Evolutionary conservation across 305 asterid genomes (phyloP), one percentile per base, ranked within the genome.

Genomic region (Fraxinus sp.): DNA sequence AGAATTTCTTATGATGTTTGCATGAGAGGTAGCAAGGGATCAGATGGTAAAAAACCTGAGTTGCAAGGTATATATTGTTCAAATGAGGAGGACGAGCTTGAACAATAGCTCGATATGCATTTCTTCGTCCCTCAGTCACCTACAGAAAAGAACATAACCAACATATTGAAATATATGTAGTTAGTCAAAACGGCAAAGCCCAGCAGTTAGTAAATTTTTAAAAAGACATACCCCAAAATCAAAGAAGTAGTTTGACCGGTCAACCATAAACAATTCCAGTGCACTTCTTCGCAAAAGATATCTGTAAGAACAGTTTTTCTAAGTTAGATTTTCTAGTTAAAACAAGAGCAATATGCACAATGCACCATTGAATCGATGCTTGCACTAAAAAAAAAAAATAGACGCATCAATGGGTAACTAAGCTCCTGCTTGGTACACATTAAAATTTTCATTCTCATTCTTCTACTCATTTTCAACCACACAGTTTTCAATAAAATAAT

Each of bases 231-330:
- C 99, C 92, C 98, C 99, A 90, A 97, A 95, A 89, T 97, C 98
- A 85, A 97, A 95, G 88, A 96, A 96, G 95, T 86, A 93, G 90
- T 96, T 96, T 80, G 99, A 96, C 86, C 95, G 95, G 85, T 97
- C 98, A 85, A 97, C 93, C 99, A 95, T 93, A 90, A 97, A 97
- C 86, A 97, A 80, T 87, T 97, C 99, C 90, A 97, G 86, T 32
- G 98, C 98, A 90, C 99, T 97, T 95, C 99, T 92, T 89, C 99
- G 91, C 90, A 97, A 84, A 81, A 97, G 97, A 85, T 97, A 97
- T 89, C 99, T 97, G 94, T 83, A 87, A 70, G 77, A 85, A 77
- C 49, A 87, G 74, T 64, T 81, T 78, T 80, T 64, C 77, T 84
- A 77, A 52, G 80, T 80, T 55, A 84, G 75, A 71, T 62, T 78